A percentile compares a stretch with the other conserved stretches of the same genome.
phyloP scores from a whole-genome alignment of 2,329 filamentous ascomycete species.

The Clonostachys rosea region DNA sequence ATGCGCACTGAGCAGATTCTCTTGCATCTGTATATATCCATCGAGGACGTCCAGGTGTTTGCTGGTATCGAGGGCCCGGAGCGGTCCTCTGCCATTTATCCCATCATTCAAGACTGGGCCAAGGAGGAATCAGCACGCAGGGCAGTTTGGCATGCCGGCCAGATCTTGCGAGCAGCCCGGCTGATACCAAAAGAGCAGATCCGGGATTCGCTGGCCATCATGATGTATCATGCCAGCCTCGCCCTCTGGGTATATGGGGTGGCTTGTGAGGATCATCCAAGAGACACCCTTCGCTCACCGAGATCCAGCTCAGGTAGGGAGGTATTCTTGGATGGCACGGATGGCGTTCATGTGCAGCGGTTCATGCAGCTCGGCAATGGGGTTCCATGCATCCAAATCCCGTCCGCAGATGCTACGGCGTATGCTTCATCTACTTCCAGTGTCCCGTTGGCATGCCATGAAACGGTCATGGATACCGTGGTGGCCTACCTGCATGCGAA shows the following conservation, averaged over 20 bases:
- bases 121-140: conserved; percentile 23
- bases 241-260: conserved; percentile 15
- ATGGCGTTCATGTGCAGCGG: not conserved
- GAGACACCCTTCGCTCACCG: not conserved
- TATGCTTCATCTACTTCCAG: no score
- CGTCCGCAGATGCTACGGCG: no score
- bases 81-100: conserved; percentile 24
- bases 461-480: not conserved
- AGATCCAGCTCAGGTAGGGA: not conserved
- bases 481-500: conserved; percentile 3
- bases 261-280: not conserved
- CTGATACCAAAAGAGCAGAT: conserved; percentile 8
- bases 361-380: conserved; percentile 1
- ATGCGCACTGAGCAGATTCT: conserved; percentile 24
- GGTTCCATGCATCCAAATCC: not conserved
- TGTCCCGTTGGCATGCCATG: not conserved
- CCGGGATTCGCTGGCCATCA: conserved; percentile 13
- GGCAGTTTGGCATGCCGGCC: conserved; percentile 18
- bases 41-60: conserved; percentile 34
- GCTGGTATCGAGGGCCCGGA: conserved; percentile 34
- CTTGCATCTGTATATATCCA: conserved; percentile 29
- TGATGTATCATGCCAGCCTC: conserved; percentile 17
- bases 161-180: conserved; percentile 14
- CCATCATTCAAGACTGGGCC: conserved; percentile 26
- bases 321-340: not conserved